Conservation (phyloP, 176 grass and related monocot genomes). For the Avena sativa region DNA sequence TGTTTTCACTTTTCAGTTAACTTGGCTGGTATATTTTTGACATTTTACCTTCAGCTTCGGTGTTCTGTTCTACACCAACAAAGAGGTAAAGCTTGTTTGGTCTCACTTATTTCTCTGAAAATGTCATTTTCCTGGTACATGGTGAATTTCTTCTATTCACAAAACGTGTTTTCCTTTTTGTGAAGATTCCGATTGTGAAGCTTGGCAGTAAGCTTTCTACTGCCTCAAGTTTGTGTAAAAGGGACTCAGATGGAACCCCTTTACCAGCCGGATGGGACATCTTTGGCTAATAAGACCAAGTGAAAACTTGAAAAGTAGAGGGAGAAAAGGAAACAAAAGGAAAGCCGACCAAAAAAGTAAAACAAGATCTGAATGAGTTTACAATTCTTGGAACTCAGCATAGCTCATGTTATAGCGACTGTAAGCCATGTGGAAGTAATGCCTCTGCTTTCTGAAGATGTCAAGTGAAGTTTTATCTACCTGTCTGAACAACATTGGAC, state of each 20-base stretch:
- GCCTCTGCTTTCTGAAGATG: slow-evolving; percentile 28
- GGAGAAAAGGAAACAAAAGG: slow-evolving; percentile 46
- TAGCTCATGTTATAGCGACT: neutral
- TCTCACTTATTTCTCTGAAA: slow-evolving; percentile 20
- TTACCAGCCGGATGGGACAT: slow-evolving; percentile 44
- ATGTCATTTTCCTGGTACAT: slow-evolving; percentile 32
- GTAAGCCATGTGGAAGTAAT: slow-evolving; percentile 25
- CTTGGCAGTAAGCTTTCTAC: slow-evolving; percentile 54
- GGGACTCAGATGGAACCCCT: slow-evolving; percentile 62
- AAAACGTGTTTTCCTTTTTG: neutral
- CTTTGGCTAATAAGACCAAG: slow-evolving; percentile 46
- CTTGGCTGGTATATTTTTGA: slow-evolving; percentile 12
- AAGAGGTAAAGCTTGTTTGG: neutral
- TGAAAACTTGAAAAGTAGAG: slow-evolving; percentile 43
- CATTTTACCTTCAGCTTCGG: slow-evolving; percentile 17
- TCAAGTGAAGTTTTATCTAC: neutral
- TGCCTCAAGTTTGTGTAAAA: slow-evolving; percentile 59
- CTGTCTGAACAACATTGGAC: slow-evolving; percentile 23
- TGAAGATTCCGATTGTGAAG: slow-evolving; percentile 30
- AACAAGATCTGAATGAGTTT: slow-evolving; percentile 33
- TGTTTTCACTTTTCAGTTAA: slow-evolving; percentile 33
- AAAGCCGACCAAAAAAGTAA: slow-evolving; percentile 32
- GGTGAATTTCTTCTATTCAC: slow-evolving; percentile 30
- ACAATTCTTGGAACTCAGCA: slow-evolving; percentile 11
- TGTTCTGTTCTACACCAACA: neutral